Conservation (phyloP, 805 yeast genomes). For the Cyberlindnera veronae region DNA sequence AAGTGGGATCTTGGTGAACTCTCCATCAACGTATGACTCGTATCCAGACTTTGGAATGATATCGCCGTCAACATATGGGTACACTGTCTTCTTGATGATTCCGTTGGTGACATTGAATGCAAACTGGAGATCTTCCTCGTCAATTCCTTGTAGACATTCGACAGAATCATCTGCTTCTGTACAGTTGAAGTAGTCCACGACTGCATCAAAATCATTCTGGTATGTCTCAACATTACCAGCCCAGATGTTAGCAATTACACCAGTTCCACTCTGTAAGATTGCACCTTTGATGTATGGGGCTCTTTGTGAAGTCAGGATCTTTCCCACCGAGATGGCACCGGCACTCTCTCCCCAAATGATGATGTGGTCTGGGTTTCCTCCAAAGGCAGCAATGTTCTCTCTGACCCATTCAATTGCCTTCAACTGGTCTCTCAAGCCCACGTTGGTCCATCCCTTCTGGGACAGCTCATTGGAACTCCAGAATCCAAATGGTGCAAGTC, state of each 20-base stretch:
- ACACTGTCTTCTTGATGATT: not conserved
- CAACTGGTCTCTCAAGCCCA: constrained; percentile 35
- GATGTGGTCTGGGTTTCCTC: constrained; percentile 34
- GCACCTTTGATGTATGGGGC: constrained; percentile 18
- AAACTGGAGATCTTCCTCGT: constrained; percentile 5
- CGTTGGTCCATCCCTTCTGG: constrained; percentile 28
- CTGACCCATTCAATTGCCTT: constrained; percentile 35
- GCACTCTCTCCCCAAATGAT: constrained; percentile 38
- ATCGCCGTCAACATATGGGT: constrained; percentile 19
- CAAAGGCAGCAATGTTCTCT: constrained; percentile 32
- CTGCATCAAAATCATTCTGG: constrained; percentile 5
- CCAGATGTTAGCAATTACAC: constrained; percentile 4
- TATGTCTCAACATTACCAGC: constrained; percentile 4
- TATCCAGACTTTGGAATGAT: constrained; percentile 16
- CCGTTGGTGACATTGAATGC: constrained; percentile 17
- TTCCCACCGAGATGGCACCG: constrained; percentile 29
- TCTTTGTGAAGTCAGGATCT: constrained; percentile 10
- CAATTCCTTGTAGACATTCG: constrained; percentile 15
- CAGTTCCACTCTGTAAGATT: constrained; percentile 17
- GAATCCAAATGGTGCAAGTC: constrained; percentile 37
- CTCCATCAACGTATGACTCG: constrained; percentile 8
- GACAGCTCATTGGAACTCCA: constrained; percentile 26
- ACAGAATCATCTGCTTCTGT: constrained; percentile 10
- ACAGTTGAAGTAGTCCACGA: constrained; percentile 14
- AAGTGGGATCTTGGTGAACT: constrained; percentile 20